These are phyloP conservation scores for Colletotrichum gigasporum DNA, from an alignment of 2,329 filamentous ascomycete species.

Conservation along the genomic window DNA sequence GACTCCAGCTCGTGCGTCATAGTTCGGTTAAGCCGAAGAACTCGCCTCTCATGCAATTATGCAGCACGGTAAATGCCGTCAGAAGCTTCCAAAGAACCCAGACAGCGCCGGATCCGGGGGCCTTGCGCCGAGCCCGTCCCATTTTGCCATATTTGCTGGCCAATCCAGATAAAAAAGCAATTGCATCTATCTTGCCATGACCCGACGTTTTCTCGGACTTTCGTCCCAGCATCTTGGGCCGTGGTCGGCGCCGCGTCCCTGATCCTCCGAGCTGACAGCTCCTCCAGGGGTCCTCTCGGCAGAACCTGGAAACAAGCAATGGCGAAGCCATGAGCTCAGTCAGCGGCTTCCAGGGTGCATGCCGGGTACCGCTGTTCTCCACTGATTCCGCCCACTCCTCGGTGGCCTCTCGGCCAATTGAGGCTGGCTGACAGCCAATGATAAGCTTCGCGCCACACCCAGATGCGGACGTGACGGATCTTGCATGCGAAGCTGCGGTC, in stretches of 20 bases:
- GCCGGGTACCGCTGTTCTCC: constrained; percentile 12
- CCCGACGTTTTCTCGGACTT: constrained; percentile 22
- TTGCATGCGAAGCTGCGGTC: background rate
- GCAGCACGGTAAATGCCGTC: background rate
- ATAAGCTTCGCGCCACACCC: background rate
- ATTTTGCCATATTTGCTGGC: background rate
- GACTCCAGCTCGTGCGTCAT: constrained; percentile 28
- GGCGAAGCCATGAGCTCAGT: constrained; percentile 16
- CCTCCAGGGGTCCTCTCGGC: constrained; percentile 8
- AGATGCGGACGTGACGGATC: constrained; percentile 1
- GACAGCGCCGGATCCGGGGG: background rate
- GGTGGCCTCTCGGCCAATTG: constrained; percentile 19
- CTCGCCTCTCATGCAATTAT: constrained; percentile 26
- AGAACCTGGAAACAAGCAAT: background rate
- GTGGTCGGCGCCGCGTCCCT: constrained; percentile 16
- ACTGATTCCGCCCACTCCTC: constrained; percentile 14
- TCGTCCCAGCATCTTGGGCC: constrained; percentile 8
- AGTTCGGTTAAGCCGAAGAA: constrained; percentile 26
- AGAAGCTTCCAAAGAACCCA: constrained; percentile 10
- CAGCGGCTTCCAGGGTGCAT: constrained; percentile 13
- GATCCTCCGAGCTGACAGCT: constrained; percentile 20
- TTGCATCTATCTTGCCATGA: background rate
- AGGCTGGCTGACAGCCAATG: background rate
- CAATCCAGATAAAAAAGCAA: background rate
- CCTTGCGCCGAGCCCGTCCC: background rate